Conservation (phyloP, 202 grass and related monocot genomes). For the Brachypodium distachyon region DNA sequence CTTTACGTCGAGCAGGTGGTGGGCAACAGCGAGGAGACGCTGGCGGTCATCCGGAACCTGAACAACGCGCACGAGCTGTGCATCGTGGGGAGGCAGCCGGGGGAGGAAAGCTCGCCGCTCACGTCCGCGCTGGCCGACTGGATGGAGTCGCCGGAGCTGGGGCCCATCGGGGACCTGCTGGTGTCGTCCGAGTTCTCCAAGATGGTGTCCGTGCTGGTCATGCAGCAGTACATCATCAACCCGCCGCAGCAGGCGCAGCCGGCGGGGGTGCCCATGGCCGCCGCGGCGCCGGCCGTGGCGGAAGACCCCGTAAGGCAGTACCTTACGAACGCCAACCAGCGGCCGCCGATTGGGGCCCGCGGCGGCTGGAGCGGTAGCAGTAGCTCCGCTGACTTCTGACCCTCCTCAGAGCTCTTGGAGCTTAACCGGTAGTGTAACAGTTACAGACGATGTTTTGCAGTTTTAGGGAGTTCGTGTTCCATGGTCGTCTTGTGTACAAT, state of each 20-base stretch:
- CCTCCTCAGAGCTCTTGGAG: not conserved
- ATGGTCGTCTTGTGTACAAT: not conserved
- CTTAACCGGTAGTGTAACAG: not conserved
- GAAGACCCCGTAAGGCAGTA: constrained; percentile 50
- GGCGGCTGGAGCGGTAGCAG: constrained; percentile 8
- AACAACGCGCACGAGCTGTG: constrained; percentile 52
- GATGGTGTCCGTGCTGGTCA: constrained; percentile 58
- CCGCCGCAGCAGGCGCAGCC: not conserved
- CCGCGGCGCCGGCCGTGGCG: not conserved
- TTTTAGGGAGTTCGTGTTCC: not conserved
- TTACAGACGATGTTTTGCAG: too few relatives aligned
- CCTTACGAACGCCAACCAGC: constrained; percentile 44
- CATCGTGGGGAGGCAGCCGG: constrained; percentile 50
- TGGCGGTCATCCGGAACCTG: constrained; percentile 41
- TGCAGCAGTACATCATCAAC: constrained; percentile 57
- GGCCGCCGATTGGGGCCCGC: constrained; percentile 6
- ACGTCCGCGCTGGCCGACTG: constrained; percentile 55
- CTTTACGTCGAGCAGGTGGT: constrained; percentile 62
- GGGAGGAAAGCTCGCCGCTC: constrained; percentile 25
- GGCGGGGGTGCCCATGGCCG: not conserved
- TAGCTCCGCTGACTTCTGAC: constrained; percentile 7
- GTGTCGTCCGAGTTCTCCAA: constrained; percentile 56
- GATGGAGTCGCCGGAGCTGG: constrained; percentile 80
- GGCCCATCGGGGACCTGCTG: constrained; percentile 61
- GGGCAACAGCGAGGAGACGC: constrained; percentile 56